phyloP scores from a whole-genome alignment of 108 stramenopile species.

The Fistulifera solaris region DNA sequence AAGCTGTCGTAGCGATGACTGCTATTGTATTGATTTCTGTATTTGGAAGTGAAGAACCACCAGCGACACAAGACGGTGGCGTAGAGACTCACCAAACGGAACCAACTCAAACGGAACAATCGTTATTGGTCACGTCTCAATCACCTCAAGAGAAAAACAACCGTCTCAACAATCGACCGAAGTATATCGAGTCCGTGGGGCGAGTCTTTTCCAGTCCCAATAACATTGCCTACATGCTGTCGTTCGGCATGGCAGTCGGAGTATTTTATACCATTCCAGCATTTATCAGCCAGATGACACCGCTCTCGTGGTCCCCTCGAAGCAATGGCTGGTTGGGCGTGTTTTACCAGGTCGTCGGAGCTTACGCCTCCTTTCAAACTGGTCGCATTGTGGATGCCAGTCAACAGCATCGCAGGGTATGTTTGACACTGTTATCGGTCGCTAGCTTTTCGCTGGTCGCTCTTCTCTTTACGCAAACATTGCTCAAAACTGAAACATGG shows the following conservation, averaged over 20 bases:
- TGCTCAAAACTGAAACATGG: not conserved
- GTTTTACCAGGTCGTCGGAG: not conserved
- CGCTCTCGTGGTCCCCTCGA: not conserved
- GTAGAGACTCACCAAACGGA: no score
- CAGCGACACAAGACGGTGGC: no score
- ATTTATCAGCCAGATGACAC: not conserved
- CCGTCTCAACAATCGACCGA: no score
- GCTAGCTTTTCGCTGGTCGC: not conserved
- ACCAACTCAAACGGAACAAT: no score
- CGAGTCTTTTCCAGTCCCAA: not conserved
- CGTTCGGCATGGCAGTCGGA: conserved; percentile 3
- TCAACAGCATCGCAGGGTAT: not conserved
- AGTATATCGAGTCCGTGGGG: not conserved
- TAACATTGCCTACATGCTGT: not conserved
- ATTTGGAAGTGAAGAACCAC: not conserved
- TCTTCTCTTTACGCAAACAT: not conserved
- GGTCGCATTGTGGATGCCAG: not conserved
- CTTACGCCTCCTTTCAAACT: not conserved
- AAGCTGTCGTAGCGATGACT: not conserved
- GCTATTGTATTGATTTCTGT: not conserved
- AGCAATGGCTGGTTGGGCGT: not conserved
- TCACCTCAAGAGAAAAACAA: no score
- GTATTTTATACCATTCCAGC: conserved; percentile 3
- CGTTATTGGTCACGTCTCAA: no score
- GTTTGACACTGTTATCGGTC: not conserved